Base-by-base conservation (phyloP, 805 yeast species). In the Saccharomycopsis babjevae region DNA sequence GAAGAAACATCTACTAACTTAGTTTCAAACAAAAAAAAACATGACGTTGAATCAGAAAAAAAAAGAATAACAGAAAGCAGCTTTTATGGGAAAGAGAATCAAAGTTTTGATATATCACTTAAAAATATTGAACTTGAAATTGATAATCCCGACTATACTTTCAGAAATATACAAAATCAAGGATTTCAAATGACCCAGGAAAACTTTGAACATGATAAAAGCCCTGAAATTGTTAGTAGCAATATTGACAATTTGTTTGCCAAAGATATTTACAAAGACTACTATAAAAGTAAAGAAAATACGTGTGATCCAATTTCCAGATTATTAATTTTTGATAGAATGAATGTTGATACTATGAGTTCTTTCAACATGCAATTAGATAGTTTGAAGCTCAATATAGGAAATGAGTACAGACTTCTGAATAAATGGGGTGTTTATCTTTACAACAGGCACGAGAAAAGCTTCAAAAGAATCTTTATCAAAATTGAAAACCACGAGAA, bases 321-420 rank as follows among this genome's bases (percentile, higher is more conserved):
- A 34, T 16, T 56, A 16, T 36, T 34, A 16, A 22, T 30, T 46
- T 46, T 25, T n/a, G 50, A 20, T 7, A 40, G 46, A 18, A 38
- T 10, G 56, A 46, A 28, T 4, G 22, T 39, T 10, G 43, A 56
- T 36, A 40, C 50, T 13, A 22, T 38, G 38, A 55, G 39, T 13
- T 59, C 36, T 57, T 59, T 46, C 55, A 43, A 46, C 8, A 50
- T 50, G 20, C 61, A 61, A 40, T 18, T 61, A 5, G 50, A 61
- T 13, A 58, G 46, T 36, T 16, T 61, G 15, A 58, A 43, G 28
- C 36, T 61, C 10, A 55, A 57, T 28, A 55, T 46, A 3, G 63
- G 63, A 11, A 61, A 58, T 18, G 39, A 39, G 11, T 56, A 54
- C 18, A 57, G 56, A 6, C 52, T 61, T 22, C 32, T 61, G 28